A percentile compares a stretch with the other conserved stretches of the same genome.
Evolutionary conservation across 1,284 basidiomycete genomes (phyloP).

Genomic region (Golubevia pallescens): DNA sequence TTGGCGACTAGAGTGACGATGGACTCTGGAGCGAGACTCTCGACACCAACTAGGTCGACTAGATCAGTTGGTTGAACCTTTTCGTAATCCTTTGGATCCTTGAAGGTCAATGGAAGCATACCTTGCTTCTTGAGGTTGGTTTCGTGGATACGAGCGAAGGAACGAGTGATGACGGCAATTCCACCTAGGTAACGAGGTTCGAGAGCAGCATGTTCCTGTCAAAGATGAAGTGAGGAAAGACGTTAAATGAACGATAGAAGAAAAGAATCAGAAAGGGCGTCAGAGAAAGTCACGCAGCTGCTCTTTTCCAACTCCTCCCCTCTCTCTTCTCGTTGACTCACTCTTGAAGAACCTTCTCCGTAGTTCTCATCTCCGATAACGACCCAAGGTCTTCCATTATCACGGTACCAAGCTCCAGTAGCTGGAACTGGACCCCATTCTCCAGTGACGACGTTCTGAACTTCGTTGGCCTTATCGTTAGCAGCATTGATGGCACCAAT

Average conservation of each 20-base stretch:
- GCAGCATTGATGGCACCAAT: slow-evolving; percentile 93
- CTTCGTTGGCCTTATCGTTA: slow-evolving; percentile 93
- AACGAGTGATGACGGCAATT: slow-evolving; percentile 90
- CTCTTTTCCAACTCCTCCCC: too few species aligned
- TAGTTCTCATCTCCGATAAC: slow-evolving; percentile 84
- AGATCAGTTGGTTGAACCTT: slow-evolving; percentile 51
- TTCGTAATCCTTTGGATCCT: slow-evolving; percentile 60
- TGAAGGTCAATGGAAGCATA: slow-evolving; percentile 55
- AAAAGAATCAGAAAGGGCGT: slow-evolving; percentile 8
- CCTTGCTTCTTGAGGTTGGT: slow-evolving; percentile 80
- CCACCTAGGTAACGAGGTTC: slow-evolving; percentile 97
- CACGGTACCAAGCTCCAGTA: slow-evolving; percentile 85
- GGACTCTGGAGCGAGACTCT: slow-evolving; percentile 52
- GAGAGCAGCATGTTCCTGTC: slow-evolving; percentile 87
- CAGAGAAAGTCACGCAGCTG: slow-evolving; percentile 9
- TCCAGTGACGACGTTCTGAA: slow-evolving; percentile 89
- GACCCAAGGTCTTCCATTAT: slow-evolving; percentile 89
- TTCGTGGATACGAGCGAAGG: slow-evolving; percentile 98
- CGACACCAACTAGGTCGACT: slow-evolving; percentile 53
- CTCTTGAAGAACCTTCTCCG: slow-evolving; percentile 93
- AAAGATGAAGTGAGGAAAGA: slow-evolving; percentile 16
- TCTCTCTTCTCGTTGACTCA: too few species aligned
- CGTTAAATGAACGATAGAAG: slow-evolving; percentile 12
- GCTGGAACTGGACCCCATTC: slow-evolving; percentile 85
- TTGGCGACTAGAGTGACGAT: slow-evolving; percentile 50